Evolutionary conservation across 2,329 filamentous ascomycete genomes (phyloP).

Genomic region (Pseudogymnoascus sp.): DNA sequence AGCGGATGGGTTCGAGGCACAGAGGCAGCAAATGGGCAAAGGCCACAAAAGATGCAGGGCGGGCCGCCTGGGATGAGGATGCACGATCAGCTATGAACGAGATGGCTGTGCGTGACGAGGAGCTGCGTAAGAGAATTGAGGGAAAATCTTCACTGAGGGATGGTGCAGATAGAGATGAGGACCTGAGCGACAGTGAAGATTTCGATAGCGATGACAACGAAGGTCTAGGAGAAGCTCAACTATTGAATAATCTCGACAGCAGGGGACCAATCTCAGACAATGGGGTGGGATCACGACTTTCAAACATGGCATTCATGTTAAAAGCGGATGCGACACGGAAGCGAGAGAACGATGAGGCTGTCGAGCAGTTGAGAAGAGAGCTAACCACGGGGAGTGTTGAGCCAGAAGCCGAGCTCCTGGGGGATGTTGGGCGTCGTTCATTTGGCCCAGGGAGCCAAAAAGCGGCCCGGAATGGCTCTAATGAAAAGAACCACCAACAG

Average conservation of each 20-base stretch:
- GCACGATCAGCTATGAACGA: constrained; percentile 55
- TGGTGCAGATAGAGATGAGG: constrained; percentile 39
- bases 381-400: constrained; percentile 55
- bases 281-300: constrained; percentile 55
- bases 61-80: constrained; percentile 61
- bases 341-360: constrained; percentile 69
- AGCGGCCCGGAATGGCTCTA: constrained; percentile 19
- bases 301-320: constrained; percentile 90
- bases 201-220: constrained; percentile 42
- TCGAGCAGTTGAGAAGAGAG: constrained; percentile 60
- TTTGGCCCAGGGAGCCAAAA: constrained; percentile 48
- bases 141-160: constrained; percentile 47
- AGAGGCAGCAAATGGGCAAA: constrained; percentile 66
- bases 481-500: constrained; percentile 53
- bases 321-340: constrained; percentile 72
- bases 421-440: constrained; percentile 58
- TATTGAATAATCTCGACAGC: constrained; percentile 41
- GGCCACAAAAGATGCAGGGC: constrained; percentile 54
- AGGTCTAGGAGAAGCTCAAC: constrained; percentile 38
- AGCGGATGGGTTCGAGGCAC: constrained; percentile 62
- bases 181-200: constrained; percentile 48
- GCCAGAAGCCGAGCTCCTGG: constrained; percentile 43
- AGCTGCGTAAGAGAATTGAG: constrained; percentile 55
- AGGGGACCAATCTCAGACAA: not conserved
- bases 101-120: constrained; percentile 57